A percentile compares a stretch with the other conserved stretches of the same genome.
Evolutionary conservation across 1,284 basidiomycete species (phyloP).

Genomic region (Kwoniella shivajii): DNA sequence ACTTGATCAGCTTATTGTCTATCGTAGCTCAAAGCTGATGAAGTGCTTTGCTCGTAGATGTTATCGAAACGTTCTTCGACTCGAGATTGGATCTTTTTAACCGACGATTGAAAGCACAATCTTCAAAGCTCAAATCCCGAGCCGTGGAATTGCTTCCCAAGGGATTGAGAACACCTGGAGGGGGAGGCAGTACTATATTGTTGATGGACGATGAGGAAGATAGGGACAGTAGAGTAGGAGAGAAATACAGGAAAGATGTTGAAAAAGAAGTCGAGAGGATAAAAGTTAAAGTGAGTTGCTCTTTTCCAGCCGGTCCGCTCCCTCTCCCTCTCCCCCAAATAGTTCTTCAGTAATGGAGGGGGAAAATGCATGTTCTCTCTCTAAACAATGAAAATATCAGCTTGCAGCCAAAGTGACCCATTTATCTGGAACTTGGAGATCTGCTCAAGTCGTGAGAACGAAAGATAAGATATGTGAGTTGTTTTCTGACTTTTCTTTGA

Average conservation of each 20-base stretch:
- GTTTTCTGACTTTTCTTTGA: too few species aligned
- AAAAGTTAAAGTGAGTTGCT: constrained; percentile 64
- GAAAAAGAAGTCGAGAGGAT: constrained; percentile 82
- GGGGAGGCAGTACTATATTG: constrained; percentile 48
- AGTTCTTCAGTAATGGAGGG: too few species aligned
- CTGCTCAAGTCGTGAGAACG: constrained; percentile 86
- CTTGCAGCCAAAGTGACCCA: constrained; percentile 65
- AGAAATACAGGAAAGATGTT: constrained; percentile 61
- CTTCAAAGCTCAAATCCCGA: constrained; percentile 74
- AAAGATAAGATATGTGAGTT: constrained; percentile 68
- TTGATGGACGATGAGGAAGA: constrained; percentile 38
- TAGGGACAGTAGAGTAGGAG: constrained; percentile 23
- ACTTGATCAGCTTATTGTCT: too few species aligned
- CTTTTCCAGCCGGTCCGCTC: too few species aligned
- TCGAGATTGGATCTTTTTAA: constrained; percentile 87
- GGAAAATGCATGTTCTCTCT: too few species aligned
- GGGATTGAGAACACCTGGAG: constrained; percentile 48
- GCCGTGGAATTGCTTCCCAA: constrained; percentile 71
- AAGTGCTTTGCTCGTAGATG: too few species aligned
- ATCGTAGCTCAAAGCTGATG: too few species aligned
- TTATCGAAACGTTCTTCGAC: constrained; percentile 59
- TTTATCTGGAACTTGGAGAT: constrained; percentile 76
- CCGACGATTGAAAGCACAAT: constrained; percentile 80
- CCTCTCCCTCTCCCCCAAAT: too few species aligned
- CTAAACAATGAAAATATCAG: too few species aligned